phyloP scores from a whole-genome alignment of 257 asterid species.

The Leptodermis oblonga region DNA sequence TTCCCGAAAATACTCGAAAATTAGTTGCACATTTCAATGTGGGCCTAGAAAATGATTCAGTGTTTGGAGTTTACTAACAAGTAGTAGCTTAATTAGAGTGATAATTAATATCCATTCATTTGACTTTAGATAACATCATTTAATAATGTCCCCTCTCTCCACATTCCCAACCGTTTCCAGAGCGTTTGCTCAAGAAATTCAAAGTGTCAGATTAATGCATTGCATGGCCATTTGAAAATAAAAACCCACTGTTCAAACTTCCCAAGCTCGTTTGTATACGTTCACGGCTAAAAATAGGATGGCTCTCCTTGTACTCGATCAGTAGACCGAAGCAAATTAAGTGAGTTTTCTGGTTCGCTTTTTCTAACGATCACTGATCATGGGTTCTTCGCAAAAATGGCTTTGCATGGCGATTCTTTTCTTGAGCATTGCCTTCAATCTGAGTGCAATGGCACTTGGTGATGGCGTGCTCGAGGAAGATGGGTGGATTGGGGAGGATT shows the following conservation, averaged over 20 bases:
- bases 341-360: not conserved
- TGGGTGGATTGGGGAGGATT: constrained; percentile 20
- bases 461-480: constrained; percentile 19
- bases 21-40: not conserved
- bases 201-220: constrained; percentile 14
- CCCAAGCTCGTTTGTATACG: not conserved
- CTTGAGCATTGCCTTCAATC: constrained; percentile 21
- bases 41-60: not conserved
- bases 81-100: not conserved
- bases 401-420: constrained; percentile 18
- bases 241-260: not conserved
- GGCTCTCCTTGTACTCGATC: not conserved
- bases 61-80: too few relatives aligned
- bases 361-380: not conserved
- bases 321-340: not conserved
- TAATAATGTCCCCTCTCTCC: constrained; percentile 20
- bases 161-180: constrained; percentile 27
- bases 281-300: constrained; percentile 12
- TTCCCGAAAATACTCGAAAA: not conserved
- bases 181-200: constrained; percentile 23
- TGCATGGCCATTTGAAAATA: constrained; percentile 6
- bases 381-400: constrained; percentile 26
- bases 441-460: constrained; percentile 22
- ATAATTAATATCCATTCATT: not conserved
- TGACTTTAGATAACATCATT: constrained; percentile 14